phyloP scores from a whole-genome alignment of 768 basidiomycete genomes.

The Kwoniella mangroviensis region DNA sequence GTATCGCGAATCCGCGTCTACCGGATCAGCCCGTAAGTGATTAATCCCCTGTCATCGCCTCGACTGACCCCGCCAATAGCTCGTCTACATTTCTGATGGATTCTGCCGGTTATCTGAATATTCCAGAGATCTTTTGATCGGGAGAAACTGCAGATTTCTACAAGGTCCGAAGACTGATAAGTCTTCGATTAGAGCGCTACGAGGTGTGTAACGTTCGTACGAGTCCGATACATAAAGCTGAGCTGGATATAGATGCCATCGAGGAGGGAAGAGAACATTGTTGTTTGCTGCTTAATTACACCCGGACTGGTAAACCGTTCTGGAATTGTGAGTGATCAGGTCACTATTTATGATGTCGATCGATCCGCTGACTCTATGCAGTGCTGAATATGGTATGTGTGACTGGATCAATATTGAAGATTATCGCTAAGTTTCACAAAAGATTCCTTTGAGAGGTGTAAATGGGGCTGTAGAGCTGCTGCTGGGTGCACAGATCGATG shows the following conservation, averaged over 20 bases:
- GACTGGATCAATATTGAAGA: background rate
- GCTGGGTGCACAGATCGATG: conserved; percentile 35
- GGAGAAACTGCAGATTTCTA: conserved; percentile 36
- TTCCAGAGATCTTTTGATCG: conserved; percentile 27
- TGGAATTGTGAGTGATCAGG: conserved; percentile 34
- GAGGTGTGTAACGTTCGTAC: conserved; percentile 15
- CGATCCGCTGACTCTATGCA: conserved; percentile 5
- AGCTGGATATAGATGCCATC: conserved; percentile 19
- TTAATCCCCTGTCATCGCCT: too few species aligned
- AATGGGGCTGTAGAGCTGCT: conserved; percentile 26
- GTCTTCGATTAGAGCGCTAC: conserved; percentile 24
- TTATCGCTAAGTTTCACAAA: background rate
- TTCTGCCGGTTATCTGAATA: conserved; percentile 38
- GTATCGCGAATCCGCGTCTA: conserved; percentile 34
- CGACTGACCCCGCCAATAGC: conserved; percentile 1
- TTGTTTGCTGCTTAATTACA: conserved; percentile 35
- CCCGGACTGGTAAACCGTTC: conserved; percentile 34
- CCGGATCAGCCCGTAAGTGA: conserved; percentile 29
- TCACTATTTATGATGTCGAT: background rate
- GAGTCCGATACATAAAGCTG: background rate
- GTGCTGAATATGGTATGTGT: conserved; percentile 33
- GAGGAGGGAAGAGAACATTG: conserved; percentile 33
- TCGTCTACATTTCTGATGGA: conserved; percentile 34
- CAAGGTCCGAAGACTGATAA: conserved; percentile 36
- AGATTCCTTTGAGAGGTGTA: conserved; percentile 29